phyloP scores from a whole-genome alignment of 257 asterid species.

The Nicotiana tomentosiformis region DNA sequence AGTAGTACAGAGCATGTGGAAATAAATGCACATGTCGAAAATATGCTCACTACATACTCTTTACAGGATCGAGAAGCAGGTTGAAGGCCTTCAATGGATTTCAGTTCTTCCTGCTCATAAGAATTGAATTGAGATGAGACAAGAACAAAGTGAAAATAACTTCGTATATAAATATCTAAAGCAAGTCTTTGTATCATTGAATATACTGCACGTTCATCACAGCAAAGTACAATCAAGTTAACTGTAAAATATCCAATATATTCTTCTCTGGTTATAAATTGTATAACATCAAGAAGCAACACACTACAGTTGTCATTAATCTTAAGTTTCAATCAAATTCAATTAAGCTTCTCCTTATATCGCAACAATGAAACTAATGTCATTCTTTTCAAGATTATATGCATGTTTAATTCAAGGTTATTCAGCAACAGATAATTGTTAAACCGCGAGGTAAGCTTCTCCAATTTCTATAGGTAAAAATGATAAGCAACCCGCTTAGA shows the following conservation, averaged over 20 bases:
- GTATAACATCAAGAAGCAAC: background rate
- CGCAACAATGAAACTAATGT: background rate
- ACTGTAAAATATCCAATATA: too few species aligned
- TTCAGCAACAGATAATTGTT: background rate
- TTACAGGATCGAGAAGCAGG: constrained; percentile 68
- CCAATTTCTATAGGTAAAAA: background rate
- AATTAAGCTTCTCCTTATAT: background rate
- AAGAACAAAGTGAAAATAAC: background rate
- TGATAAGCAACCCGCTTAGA: background rate
- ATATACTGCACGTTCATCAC: background rate
- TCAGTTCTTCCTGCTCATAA: constrained; percentile 68
- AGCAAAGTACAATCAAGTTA: background rate
- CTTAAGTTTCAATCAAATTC: background rate
- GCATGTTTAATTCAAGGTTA: background rate
- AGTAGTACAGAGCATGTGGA: constrained; percentile 3
- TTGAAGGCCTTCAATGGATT: constrained; percentile 55
- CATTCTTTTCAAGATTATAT: background rate
- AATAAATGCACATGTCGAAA: background rate
- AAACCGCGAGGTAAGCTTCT: background rate
- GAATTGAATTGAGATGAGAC: background rate
- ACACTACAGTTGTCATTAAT: background rate
- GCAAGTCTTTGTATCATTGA: background rate
- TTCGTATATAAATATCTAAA: background rate
- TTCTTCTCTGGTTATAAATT: too few species aligned
- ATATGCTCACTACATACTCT: constrained; percentile 46